phyloP scores from a whole-genome alignment of 202 grass and related monocot species.

The Bolboschoenoplectus hybrid region DNA sequence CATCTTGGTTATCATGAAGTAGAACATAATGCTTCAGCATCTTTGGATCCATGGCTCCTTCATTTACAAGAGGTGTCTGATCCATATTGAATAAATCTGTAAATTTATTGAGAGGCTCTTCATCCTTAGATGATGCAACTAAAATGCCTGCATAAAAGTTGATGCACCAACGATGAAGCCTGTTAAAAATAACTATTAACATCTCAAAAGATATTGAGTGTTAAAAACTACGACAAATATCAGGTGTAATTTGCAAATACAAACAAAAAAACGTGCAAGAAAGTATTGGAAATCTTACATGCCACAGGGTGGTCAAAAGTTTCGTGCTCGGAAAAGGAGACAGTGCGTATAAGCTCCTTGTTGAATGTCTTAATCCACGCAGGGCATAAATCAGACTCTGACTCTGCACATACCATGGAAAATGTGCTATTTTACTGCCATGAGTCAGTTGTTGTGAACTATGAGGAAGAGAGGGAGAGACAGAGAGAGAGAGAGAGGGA shows the following conservation, averaged over 20 bases:
- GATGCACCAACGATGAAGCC: conserved; percentile 43
- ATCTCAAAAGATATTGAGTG: conserved; percentile 3
- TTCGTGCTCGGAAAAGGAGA: conserved; percentile 98
- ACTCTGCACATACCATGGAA: conserved; percentile 63
- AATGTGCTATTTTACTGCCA: conserved; percentile 19
- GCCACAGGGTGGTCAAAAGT: conserved; percentile 95
- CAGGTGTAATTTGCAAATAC: conserved; percentile 22
- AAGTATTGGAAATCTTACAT: conserved; percentile 65
- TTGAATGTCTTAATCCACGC: conserved; percentile 94
- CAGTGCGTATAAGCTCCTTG: conserved; percentile 74
- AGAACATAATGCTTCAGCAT: conserved; percentile 95
- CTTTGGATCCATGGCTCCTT: conserved; percentile 94
- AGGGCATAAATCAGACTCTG: conserved; percentile 79
- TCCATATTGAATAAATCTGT: conserved; percentile 85
- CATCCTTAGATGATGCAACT: conserved; percentile 95
- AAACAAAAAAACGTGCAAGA: conserved; percentile 37
- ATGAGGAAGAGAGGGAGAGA: conserved; percentile 23
- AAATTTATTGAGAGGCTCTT: conserved; percentile 85
- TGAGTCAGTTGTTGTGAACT: conserved; percentile 18
- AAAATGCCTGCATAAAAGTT: conserved; percentile 70
- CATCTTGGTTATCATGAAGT: conserved; percentile 95
- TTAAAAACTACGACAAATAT: not conserved
- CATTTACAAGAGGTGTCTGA: conserved; percentile 86
- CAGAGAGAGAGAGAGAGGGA: not conserved
- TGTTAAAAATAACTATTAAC: not conserved